Evolutionary conservation across 2,329 filamentous ascomycete genomes (phyloP).

Genomic region (Curvularia eragrostidis): DNA sequence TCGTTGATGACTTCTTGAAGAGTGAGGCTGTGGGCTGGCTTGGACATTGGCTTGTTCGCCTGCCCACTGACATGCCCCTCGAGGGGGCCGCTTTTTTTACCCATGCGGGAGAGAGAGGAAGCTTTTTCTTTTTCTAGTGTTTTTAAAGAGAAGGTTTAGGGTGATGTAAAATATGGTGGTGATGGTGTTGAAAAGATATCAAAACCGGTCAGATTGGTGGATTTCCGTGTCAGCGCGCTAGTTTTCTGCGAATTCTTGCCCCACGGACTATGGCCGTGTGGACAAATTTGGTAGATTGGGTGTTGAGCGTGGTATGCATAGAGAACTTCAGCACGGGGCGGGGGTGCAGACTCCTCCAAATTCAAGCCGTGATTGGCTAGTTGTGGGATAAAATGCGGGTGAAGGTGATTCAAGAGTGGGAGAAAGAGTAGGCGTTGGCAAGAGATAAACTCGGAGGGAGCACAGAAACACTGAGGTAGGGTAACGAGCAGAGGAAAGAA

Average conservation of each 20-base stretch:
- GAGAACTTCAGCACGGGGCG: conserved; percentile 37
- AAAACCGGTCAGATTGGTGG: not conserved
- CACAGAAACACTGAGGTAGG: not conserved
- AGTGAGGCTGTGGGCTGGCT: conserved; percentile 67
- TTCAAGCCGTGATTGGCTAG: conserved; percentile 37
- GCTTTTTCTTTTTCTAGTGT: not conserved
- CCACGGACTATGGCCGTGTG: conserved; percentile 24
- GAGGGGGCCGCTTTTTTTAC: conserved; percentile 25
- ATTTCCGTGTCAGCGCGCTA: conserved; percentile 13
- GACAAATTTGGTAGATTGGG: conserved; percentile 29
- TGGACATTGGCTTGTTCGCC: conserved; percentile 60
- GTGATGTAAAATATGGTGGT: not conserved
- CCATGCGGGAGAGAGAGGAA: conserved; percentile 27
- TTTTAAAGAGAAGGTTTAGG: not conserved
- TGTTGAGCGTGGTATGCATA: conserved; percentile 31
- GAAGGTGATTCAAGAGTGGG: not conserved
- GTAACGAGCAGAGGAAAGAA: not conserved
- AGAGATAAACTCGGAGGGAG: conserved; percentile 1
- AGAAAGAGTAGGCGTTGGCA: conserved; percentile 7
- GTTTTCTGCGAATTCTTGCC: conserved; percentile 31
- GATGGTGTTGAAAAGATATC: not conserved
- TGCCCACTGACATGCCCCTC: conserved; percentile 50
- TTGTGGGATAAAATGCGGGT: conserved; percentile 1
- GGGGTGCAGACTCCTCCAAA: conserved; percentile 40
- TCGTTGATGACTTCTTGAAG: conserved; percentile 60